These are phyloP conservation scores for Allium cepa DNA, from an alignment of 106 monocot species.

Conservation along the genomic window DNA sequence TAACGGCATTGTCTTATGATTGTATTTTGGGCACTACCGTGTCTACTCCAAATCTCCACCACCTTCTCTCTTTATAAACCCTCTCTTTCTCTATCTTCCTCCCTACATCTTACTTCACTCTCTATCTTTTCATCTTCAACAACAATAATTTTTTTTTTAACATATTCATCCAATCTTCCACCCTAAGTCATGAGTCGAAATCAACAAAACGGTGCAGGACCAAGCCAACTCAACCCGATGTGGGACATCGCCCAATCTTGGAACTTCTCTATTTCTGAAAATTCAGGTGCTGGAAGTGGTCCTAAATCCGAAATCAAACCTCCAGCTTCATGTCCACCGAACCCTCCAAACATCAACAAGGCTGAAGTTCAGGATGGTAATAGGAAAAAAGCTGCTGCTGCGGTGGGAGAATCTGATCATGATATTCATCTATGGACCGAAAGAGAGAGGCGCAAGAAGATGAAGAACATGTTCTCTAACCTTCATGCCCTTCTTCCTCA, in stretches of 20 bases:
- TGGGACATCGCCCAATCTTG: constrained; percentile 5
- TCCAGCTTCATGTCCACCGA: too few species aligned
- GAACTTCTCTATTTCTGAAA: constrained; percentile 15
- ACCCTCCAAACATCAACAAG: neutral
- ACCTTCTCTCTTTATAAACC: neutral
- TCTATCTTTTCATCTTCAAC: too few species aligned
- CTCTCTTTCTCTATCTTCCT: neutral
- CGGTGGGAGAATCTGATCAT: constrained; percentile 18
- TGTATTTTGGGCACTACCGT: constrained; percentile 19
- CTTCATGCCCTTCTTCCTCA: constrained; percentile 60
- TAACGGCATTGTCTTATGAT: constrained; percentile 48
- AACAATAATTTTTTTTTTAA: too few species aligned
- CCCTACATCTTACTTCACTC: neutral
- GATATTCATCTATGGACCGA: constrained; percentile 60
- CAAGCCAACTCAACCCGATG: neutral
- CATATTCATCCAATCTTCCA: too few species aligned
- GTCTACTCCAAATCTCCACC: neutral
- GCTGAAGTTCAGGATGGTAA: neutral
- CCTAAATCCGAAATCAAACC: neutral
- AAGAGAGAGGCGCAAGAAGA: constrained; percentile 68
- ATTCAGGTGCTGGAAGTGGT: constrained; percentile 5
- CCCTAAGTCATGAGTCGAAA: neutral
- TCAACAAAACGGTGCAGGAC: neutral
- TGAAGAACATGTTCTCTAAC: constrained; percentile 55
- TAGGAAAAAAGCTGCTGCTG: neutral